These are phyloP conservation scores for Hanseniaspora pseudoguilliermondii DNA, from an alignment of 805 yeast species.

Conservation along the genomic window DNA sequence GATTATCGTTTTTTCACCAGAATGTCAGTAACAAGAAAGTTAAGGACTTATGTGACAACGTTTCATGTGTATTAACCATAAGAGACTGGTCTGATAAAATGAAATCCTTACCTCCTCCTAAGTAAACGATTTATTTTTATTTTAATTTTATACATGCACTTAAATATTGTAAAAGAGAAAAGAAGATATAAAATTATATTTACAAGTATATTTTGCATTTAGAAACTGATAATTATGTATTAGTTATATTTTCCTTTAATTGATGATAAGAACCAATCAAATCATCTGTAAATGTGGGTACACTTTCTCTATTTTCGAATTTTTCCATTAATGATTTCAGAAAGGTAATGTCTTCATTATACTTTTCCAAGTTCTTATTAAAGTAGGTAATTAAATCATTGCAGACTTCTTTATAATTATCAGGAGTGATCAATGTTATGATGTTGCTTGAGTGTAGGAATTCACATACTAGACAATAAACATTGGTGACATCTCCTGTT, in stretches of 20 bases:
- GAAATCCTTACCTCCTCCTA: conserved; percentile 26
- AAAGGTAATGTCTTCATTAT: background rate
- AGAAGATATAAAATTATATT: background rate
- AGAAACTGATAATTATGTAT: too few species aligned
- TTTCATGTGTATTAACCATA: conserved; percentile 64
- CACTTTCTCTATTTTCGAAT: background rate
- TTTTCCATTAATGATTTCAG: background rate
- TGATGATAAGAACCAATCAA: background rate
- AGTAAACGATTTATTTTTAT: background rate
- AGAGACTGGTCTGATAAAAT: conserved; percentile 56
- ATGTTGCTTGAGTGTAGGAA: background rate
- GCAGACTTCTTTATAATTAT: background rate
- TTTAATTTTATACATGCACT: background rate
- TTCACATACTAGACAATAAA: background rate
- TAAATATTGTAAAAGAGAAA: background rate
- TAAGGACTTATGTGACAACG: conserved; percentile 64
- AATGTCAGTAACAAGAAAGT: conserved; percentile 38
- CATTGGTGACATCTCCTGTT: background rate
- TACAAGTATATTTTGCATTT: too few species aligned
- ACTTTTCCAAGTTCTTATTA: background rate
- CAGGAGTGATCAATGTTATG: background rate
- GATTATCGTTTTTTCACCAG: conserved; percentile 64
- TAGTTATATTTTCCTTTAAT: background rate
- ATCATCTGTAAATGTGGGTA: background rate
- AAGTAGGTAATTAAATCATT: background rate